Evolutionary conservation across 257 asterid species (phyloP), one percentile per base, ranked within the genome.

Genomic region (Pogostemon cablin): DNA sequence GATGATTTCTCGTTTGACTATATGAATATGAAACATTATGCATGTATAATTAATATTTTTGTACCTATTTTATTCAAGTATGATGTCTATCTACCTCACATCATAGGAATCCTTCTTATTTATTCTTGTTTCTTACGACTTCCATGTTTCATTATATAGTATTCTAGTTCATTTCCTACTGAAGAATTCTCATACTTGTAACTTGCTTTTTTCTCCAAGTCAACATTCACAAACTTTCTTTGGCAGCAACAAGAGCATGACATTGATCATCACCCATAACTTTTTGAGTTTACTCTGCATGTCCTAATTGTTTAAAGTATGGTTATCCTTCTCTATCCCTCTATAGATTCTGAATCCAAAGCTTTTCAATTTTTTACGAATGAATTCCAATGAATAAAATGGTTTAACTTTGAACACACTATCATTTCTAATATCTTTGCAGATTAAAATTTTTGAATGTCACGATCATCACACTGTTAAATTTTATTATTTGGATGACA

Each of bases 391-490:
- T 25, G 32, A 55, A 43, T 7, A 7, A 54, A 68, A 11, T 55
- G 12, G 17, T 67, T 60, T 9, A 17, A 37, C 44, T 43, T 40
- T 41, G 15, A 49, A 5, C 39, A 41, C 25, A 9, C 50, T 12
- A 17, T 40, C 40, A 15, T 40, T 8, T 34, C 62, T 58, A 65
- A 20, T 53, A 52, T 49, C 40, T 39, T 39, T 44, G 55, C 43
- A 11, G 17, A 72, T 42, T 46, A 47, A n/a, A 71, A 44, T 9
- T 37, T 47, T 65, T 61, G 20, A 11, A n/a, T 57, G 60, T 50
- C 40, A 20, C 46, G 32, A 66, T 39, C 43, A 40, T 50, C 72
- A n/a, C 47, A 38, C n/a, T n/a, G 32, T 79, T 58, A 35, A 70
- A 58, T 56, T 56, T 40, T 58, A 61, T 38, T 60, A 6, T 49